Evolutionary conservation across 2,329 filamentous ascomycete genomes (phyloP).

Genomic region (Coniochaeta pulveracea): DNA sequence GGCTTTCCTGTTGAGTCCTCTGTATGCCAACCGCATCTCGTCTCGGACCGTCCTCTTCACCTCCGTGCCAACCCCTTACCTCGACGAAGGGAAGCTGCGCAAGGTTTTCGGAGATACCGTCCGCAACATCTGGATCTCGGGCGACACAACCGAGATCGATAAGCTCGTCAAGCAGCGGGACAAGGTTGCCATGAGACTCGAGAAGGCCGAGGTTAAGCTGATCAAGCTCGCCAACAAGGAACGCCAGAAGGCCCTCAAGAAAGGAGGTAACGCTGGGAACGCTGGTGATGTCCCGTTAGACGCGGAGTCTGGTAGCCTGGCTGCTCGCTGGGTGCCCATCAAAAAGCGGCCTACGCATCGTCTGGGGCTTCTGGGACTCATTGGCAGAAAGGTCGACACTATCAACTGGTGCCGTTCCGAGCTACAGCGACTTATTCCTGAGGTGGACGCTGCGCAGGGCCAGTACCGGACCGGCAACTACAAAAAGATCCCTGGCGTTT

Average conservation of each 20-base stretch:
- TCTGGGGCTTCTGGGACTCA: conserved; percentile 53
- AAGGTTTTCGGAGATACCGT: conserved; percentile 75
- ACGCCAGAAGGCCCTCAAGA: conserved; percentile 57
- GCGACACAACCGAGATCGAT: conserved; percentile 65
- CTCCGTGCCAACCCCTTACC: conserved; percentile 68
- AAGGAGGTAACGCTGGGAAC: conserved; percentile 24
- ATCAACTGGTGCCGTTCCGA: conserved; percentile 81
- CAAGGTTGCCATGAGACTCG: conserved; percentile 67
- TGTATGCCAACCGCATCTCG: conserved; percentile 76
- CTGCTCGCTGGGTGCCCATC: conserved; percentile 61
- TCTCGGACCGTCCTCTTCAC: conserved; percentile 85
- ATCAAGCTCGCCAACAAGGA: conserved; percentile 68
- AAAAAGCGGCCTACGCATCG: conserved; percentile 70
- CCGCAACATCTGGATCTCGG: conserved; percentile 73
- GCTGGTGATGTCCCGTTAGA: conserved; percentile 37
- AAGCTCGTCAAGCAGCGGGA: conserved; percentile 75
- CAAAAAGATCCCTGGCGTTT: conserved; percentile 63
- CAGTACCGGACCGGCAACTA: conserved; percentile 54
- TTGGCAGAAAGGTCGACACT: conserved; percentile 85
- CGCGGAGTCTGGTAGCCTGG: conserved; percentile 57
- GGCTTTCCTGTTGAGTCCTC: conserved; percentile 77
- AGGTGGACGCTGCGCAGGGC: conserved; percentile 57
- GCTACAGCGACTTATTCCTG: conserved; percentile 62
- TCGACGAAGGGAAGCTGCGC: conserved; percentile 65
- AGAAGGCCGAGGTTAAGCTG: conserved; percentile 76